Evolutionary conservation across 768 basidiomycete genomes (phyloP), one percentile per base, ranked within the genome.

Genomic region (Lentinula raphanica): DNA sequence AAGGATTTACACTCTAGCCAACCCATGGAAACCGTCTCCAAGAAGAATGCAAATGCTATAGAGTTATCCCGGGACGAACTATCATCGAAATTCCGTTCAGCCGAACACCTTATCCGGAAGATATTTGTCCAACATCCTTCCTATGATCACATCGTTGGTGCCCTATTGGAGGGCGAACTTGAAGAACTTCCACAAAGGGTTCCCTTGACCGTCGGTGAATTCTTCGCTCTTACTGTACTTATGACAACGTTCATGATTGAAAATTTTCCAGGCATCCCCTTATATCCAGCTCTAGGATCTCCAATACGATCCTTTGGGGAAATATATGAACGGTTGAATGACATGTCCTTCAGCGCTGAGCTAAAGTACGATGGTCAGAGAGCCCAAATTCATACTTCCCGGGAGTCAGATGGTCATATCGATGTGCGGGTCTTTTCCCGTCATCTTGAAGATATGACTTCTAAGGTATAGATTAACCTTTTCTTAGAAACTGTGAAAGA

Each of bases 311-410:
- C 92, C 25, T 74, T 97, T 40, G 79, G 85, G 39, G 91, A 94
- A 63, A 83, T 95, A n/a, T 94, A 91, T 65, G 80, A 83, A 45
- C 79, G 86, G 6, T 72, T 93, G 19, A 80, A 79, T 21, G 75
- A 78, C 31, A 72, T 83, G 31, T 80, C 86, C 9, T 97, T 94
- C 71, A 79, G 83, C 15, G 89, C 92, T 31, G 94, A 97, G 73
- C 90, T 90, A 68, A 97, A 96, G 71, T 90, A 94, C 65, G 94
- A 97, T 64, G 94, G 88, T 19, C 89, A 92, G 65, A 80, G 88
- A 49, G 91, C 87, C 19, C 91, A 92, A 69, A 85, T 90, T n/a
- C 89, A 91, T 67, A 87, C 78, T 12, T 65, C 54, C 42, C 68
- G 61, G 60, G 66, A 66, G 13, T 64, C 68, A 3, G 65, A 69